phyloP scores from a whole-genome alignment of 2,329 filamentous ascomycete species.

The Penicillium sp. region DNA sequence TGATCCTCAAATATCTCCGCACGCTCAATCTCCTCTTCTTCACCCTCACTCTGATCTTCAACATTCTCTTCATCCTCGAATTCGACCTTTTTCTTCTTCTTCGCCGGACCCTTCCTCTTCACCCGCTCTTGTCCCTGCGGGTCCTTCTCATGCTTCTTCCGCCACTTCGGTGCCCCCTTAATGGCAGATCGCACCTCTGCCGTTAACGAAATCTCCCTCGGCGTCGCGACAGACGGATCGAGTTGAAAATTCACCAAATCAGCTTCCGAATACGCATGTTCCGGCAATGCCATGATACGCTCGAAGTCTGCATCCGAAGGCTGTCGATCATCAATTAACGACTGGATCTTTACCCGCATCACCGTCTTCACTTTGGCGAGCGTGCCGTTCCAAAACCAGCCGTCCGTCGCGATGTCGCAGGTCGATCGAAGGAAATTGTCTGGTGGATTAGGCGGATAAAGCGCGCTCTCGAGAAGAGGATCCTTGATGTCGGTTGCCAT shows the following conservation, averaged over 20 bases:
- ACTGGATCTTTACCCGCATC: slow-evolving; percentile 78
- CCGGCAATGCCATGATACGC: slow-evolving; percentile 37
- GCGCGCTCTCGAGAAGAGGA: slow-evolving; percentile 60
- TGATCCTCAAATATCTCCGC: slow-evolving; percentile 29
- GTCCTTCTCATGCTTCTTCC: slow-evolving; percentile 8
- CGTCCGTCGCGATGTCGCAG: slow-evolving; percentile 60
- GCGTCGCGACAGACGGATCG: slow-evolving; percentile 17
- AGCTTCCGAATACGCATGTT: slow-evolving; percentile 23
- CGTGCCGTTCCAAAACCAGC: slow-evolving; percentile 78
- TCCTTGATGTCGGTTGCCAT: slow-evolving; percentile 91
- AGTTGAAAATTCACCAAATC: slow-evolving; percentile 24
- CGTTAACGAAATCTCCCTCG: slow-evolving; percentile 28
- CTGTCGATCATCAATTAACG: slow-evolving; percentile 47
- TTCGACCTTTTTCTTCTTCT: slow-evolving; percentile 11
- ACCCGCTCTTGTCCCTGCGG: slow-evolving; percentile 6
- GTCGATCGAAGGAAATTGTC: slow-evolving; percentile 49
- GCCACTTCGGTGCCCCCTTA: slow-evolving; percentile 30
- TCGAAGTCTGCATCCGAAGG: slow-evolving; percentile 34
- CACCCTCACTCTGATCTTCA: slow-evolving; percentile 25
- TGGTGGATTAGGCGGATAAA: slow-evolving; percentile 58
- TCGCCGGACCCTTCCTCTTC: slow-evolving; percentile 10
- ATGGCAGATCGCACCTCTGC: slow-evolving; percentile 35
- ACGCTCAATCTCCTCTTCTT: slow-evolving; percentile 31
- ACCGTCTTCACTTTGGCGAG: slow-evolving; percentile 78
- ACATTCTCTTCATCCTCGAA: slow-evolving; percentile 11